Evolutionary conservation across 2,329 filamentous ascomycete genomes (phyloP).

Genomic region (Penicillium sp.): DNA sequence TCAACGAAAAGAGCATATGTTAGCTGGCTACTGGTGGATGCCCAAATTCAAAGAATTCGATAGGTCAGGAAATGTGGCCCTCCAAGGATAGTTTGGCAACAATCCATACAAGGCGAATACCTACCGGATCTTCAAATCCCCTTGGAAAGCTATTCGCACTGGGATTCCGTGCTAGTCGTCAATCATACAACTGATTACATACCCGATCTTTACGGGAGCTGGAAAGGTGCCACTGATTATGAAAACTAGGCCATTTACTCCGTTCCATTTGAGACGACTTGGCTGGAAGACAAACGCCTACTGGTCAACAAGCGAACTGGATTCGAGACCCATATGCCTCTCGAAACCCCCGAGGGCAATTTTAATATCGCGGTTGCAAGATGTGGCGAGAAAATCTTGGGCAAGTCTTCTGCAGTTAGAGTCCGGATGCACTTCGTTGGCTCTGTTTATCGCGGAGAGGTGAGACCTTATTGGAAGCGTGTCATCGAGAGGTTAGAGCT

Average conservation of each 20-base stretch:
- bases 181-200: slow-evolving; percentile 14
- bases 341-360: background rate
- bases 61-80: slow-evolving; percentile 30
- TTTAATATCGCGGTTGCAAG: slow-evolving; percentile 8
- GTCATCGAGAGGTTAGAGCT: no score
- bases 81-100: slow-evolving; percentile 38
- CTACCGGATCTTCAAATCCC: slow-evolving; percentile 40
- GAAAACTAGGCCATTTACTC: slow-evolving; percentile 9
- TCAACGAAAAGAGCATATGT: slow-evolving; percentile 34
- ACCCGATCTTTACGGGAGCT: slow-evolving; percentile 11
- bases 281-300: background rate
- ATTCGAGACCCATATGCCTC: slow-evolving; percentile 3
- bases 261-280: background rate
- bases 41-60: slow-evolving; percentile 40
- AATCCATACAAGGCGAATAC: slow-evolving; percentile 29
- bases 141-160: slow-evolving; percentile 39
- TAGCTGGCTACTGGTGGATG: slow-evolving; percentile 41
- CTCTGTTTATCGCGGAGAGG: no score
- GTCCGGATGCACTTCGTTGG: no score
- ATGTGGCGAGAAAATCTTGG: background rate
- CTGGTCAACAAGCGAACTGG: slow-evolving; percentile 1
- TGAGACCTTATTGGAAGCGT: no score
- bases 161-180: slow-evolving; percentile 27
- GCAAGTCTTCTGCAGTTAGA: background rate
- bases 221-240: slow-evolving; percentile 16